Base-by-base conservation (phyloP, 1,284 basidiomycete species). In the Rhodotorula sp. region DNA sequence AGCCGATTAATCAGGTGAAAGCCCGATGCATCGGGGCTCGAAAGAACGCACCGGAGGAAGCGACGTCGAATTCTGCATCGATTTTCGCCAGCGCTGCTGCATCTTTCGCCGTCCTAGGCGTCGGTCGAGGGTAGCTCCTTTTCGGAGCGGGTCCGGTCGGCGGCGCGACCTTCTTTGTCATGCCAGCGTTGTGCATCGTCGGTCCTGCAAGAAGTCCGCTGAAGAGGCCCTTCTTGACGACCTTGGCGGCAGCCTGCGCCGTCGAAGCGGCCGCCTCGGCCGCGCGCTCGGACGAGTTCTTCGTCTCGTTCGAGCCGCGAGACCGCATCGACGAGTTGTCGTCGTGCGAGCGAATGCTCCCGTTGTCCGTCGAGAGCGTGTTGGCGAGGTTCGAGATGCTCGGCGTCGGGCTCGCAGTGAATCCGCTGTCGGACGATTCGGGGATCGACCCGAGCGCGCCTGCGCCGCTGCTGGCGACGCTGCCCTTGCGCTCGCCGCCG, bases 151-250 rank as follows among this genome's bases (percentile, higher is more conserved):
- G 57, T 16, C 57, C 57, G n/a, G 57, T 58, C 57, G 57, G 57
- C 34, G 34, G 34, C 34, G 34, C 34, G 4, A 19, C 57, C n/a
- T 44, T 45, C n/a, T 45, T 44, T 3, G n/a, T 55, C 12, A 49
- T 62, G 23, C 61, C 67, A 13, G 55, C 46, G 7, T 65, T 60
- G 42, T 70, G 68, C 45, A 70, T 62, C 54, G 64, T 65, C 21
- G 68, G 68, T 27, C 65, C 64, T 5, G 49, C 50, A 7, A 70
- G 13, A 5, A 70, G n/a, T 1, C 68, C 60, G 17, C 59, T 55
- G 9, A 56, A 49, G 46, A 70, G 45, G 27, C 68, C 68, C 46
- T 66, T 66, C 60, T 70, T 70, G 46, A 66, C 65, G 10, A 54
- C 68, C 44, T 70, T 70, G 48, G 53, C 68, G 12, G 61, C 53